These are phyloP conservation scores for Nakaseomyces glabratus DNA, from an alignment of 1,139 yeast genomes.

Conservation along the genomic window DNA sequence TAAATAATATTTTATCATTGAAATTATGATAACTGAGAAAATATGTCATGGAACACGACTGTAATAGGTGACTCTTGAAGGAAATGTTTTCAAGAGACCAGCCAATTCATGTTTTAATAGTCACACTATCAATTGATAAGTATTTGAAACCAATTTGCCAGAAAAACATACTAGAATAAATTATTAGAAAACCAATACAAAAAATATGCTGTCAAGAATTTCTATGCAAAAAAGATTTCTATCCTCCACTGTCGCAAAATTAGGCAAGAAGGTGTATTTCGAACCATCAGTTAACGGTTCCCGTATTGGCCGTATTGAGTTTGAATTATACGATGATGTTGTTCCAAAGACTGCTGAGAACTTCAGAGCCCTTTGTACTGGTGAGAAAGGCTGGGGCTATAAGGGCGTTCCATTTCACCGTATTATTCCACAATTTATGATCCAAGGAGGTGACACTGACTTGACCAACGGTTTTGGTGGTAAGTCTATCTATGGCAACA, in stretches of 20 bases:
- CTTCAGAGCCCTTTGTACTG: conserved; percentile 50
- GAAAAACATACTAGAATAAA: too few species aligned
- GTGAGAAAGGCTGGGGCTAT: conserved; percentile 63
- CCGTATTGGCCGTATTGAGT: conserved; percentile 59
- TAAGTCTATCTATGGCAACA: conserved; percentile 84
- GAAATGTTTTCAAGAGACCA: too few species aligned
- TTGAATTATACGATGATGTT: conserved; percentile 78
- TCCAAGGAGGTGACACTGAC: conserved; percentile 97
- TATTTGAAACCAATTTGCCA: too few species aligned
- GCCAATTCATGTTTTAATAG: too few species aligned
- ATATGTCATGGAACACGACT: too few species aligned
- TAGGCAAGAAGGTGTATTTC: conserved; percentile 62
- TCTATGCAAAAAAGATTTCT: conserved; percentile 17
- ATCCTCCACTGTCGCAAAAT: conserved; percentile 22
- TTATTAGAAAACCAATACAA: too few species aligned
- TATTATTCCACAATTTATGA: conserved; percentile 87
- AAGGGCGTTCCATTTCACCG: conserved; percentile 85
- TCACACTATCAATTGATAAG: too few species aligned
- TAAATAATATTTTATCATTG: too few species aligned
- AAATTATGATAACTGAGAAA: too few species aligned
- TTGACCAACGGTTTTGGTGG: conserved; percentile 92
- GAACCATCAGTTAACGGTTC: conserved; percentile 78
- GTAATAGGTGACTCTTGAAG: too few species aligned
- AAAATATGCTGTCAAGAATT: conserved; percentile 1
- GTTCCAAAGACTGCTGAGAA: conserved; percentile 92